Evolutionary conservation across 352 stramenopile species (phyloP), one percentile per base, ranked within the genome.

Genomic region (Elongisporangium senticosum): DNA sequence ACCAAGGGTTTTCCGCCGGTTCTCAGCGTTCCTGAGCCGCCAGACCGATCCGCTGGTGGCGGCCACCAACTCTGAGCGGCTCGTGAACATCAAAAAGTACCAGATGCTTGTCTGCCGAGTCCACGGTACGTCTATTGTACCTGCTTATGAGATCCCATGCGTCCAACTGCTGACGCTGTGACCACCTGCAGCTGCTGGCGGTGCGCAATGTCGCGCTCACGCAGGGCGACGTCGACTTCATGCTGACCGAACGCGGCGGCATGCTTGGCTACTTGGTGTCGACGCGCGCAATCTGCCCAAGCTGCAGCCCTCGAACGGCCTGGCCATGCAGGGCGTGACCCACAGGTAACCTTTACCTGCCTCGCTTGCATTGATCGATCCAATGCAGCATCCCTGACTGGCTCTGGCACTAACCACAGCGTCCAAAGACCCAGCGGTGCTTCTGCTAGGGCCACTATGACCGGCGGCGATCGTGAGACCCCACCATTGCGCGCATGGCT

Each of bases 181-280:
- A 26, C 23, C 23, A 26, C 7, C 11, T 22, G 5, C 71, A 93
- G 83, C 64, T 92, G 10, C 60, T 93, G 24, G 83, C 83, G 8
- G 83, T 79, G 23, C 89, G 87, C 59, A 93, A 91, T 26, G 64
- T 90, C 49, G 64, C 70, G 15, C 58, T 72, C 14, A 89, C 81
- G 4, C 81, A 90, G 53, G 69, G 67, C 6, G 75, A 91, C 49
- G 23, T 28, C 76, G 77, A 93, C 49, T 71, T 96, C n/a, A 76
- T 95, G 58, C 66, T 96, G 51, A 95, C 85, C 21, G 87, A 96
- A 59, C 79, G 87, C 26, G 87, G 87, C 21, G 93, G 76, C 37
- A 95, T 93, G 81, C 91, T 95, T 56, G 87, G 86, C 19, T 93
- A 96, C 58, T 77, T 96, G 40, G 84, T 96, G 86, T 95, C 11